A percentile compares a stretch with the other conserved stretches of the same genome.
Conservation (phyloP, 1,139 yeast species). For the Yamadazyma atmosphaerica region DNA sequence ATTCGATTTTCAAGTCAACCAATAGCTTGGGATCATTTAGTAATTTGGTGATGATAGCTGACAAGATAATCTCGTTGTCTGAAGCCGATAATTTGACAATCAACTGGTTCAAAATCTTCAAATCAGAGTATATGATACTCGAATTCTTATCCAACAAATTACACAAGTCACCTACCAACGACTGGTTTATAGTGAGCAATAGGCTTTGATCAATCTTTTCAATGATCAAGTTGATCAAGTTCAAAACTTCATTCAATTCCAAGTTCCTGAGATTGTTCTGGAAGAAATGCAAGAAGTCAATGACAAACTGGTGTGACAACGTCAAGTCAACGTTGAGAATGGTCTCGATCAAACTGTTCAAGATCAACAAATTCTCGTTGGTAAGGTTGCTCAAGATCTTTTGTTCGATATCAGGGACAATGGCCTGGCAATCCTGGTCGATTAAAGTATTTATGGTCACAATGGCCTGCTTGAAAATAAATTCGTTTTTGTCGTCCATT, state of each 20-base stretch:
- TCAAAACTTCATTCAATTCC: slow-evolving; percentile 15
- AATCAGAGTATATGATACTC: slow-evolving; percentile 10
- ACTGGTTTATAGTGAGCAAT: slow-evolving; percentile 4
- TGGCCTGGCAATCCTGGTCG: background rate
- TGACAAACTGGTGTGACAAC: slow-evolving; percentile 10
- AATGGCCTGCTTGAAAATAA: slow-evolving; percentile 41
- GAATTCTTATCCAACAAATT: slow-evolving; percentile 10
- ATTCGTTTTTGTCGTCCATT: slow-evolving; percentile 39
- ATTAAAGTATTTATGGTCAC: slow-evolving; percentile 19
- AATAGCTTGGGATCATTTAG: slow-evolving; percentile 12
- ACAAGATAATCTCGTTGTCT: slow-evolving; percentile 7
- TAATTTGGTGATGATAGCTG: slow-evolving; percentile 11
- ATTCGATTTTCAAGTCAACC: slow-evolving; percentile 16
- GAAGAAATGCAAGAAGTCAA: slow-evolving; percentile 11
- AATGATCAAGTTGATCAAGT: slow-evolving; percentile 9
- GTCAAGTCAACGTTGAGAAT: slow-evolving; percentile 3
- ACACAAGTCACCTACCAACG: slow-evolving; percentile 9
- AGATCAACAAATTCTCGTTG: slow-evolving; percentile 12
- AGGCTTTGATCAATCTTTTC: slow-evolving; percentile 1
- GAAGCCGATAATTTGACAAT: slow-evolving; percentile 16
- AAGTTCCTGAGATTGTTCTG: slow-evolving; percentile 12
- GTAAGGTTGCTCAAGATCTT: slow-evolving; percentile 10
- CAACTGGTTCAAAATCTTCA: slow-evolving; percentile 18
- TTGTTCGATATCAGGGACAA: slow-evolving; percentile 9
- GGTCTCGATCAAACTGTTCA: slow-evolving; percentile 11